phyloP scores from a whole-genome alignment of 345 rosid genomes.

The Capsella bursapastoris region DNA sequence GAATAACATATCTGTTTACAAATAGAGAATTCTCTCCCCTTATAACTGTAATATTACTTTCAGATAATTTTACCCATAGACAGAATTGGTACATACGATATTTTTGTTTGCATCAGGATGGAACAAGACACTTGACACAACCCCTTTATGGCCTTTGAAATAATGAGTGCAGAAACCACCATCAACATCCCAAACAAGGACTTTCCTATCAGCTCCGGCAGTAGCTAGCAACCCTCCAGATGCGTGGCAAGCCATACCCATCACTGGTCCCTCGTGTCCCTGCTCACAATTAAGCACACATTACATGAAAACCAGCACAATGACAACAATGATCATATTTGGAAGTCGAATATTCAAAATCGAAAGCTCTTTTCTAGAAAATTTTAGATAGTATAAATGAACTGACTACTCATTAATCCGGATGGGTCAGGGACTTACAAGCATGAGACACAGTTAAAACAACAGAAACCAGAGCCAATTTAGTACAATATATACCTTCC shows the following conservation, averaged over 20 bases:
- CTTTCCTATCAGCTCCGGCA: slow-evolving; percentile 98
- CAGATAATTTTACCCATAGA: neutral
- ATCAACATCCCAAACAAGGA: slow-evolving; percentile 96
- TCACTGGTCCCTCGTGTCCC: slow-evolving; percentile 96
- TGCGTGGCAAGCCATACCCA: slow-evolving; percentile 91
- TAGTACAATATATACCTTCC: slow-evolving; percentile 62
- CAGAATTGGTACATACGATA: slow-evolving; percentile 59
- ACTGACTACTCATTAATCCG: neutral
- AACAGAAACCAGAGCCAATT: neutral
- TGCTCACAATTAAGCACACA: slow-evolving; percentile 38
- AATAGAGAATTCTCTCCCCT: neutral
- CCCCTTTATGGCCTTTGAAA: slow-evolving; percentile 94
- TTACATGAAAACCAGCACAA: neutral
- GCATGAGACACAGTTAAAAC: neutral
- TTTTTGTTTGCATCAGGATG: slow-evolving; percentile 70
- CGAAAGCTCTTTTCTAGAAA: neutral
- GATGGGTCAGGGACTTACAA: neutral
- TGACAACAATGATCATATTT: neutral
- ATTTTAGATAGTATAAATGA: slow-evolving; percentile 2
- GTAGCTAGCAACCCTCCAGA: slow-evolving; percentile 97
- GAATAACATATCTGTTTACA: neutral
- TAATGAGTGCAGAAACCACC: slow-evolving; percentile 96
- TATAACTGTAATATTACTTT: slow-evolving; percentile 2
- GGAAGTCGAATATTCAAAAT: neutral
- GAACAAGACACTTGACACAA: slow-evolving; percentile 74